Conservation (phyloP, 2,329 filamentous ascomycete species). For the Hypomyces perniciosus region DNA sequence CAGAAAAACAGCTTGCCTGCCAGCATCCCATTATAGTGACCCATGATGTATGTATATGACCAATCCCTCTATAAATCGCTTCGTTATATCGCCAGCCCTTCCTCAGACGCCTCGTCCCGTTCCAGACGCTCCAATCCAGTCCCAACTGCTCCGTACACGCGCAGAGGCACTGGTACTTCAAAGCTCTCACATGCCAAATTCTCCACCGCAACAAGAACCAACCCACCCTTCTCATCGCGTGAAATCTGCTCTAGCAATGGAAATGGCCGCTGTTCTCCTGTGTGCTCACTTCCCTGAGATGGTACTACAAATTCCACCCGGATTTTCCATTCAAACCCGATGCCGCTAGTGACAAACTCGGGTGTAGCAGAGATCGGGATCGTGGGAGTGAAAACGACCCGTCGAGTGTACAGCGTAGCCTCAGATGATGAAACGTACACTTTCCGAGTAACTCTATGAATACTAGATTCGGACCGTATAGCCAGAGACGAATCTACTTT, state of each 20-base stretch:
- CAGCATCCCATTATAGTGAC: no score
- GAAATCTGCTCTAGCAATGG: slow-evolving; percentile 73
- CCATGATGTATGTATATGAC: neutral
- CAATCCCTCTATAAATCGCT: neutral
- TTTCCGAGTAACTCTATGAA: slow-evolving; percentile 79
- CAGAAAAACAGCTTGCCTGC: no score
- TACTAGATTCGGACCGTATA: slow-evolving; percentile 75
- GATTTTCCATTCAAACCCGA: slow-evolving; percentile 83
- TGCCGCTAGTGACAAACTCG: slow-evolving; percentile 84
- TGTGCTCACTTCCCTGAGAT: slow-evolving; percentile 32
- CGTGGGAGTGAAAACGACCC: slow-evolving; percentile 73
- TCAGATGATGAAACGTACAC: slow-evolving; percentile 74
- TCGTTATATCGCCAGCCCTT: slow-evolving; percentile 35
- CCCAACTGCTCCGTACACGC: slow-evolving; percentile 65
- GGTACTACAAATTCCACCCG: slow-evolving; percentile 89
- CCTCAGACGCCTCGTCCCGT: slow-evolving; percentile 47
- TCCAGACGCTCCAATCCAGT: slow-evolving; percentile 51
- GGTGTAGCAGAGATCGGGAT: slow-evolving; percentile 82
- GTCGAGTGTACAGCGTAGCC: slow-evolving; percentile 72
- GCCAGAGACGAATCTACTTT: slow-evolving; percentile 75
- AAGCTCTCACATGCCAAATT: slow-evolving; percentile 80
- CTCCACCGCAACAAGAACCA: slow-evolving; percentile 71
- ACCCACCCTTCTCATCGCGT: slow-evolving; percentile 68
- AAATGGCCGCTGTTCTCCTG: slow-evolving; percentile 21
- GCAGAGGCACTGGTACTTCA: slow-evolving; percentile 78